A percentile compares a stretch with the other conserved stretches of the same genome.
phyloP scores from a whole-genome alignment of 352 stramenopile species.

The Aphanomyces invadans region DNA sequence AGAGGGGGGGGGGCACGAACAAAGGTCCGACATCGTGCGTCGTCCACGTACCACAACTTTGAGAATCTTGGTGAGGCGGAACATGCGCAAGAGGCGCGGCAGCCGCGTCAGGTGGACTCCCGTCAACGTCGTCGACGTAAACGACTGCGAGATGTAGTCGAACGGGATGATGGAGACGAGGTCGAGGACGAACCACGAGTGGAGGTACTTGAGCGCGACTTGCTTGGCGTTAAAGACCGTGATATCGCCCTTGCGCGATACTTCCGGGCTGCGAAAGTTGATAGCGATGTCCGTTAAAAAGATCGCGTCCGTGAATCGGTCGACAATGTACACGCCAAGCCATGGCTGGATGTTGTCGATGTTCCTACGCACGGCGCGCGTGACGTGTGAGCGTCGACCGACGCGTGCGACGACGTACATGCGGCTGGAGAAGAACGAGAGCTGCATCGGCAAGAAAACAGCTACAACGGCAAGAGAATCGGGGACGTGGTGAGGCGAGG shows the following conservation, averaged over 20 bases:
- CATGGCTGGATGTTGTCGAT: not conserved
- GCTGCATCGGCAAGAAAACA: conserved; percentile 12
- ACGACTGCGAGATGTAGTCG: conserved; percentile 3
- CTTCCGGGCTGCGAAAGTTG: conserved; percentile 16
- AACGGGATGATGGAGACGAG: conserved; percentile 17
- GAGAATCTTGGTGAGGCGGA: conserved; percentile 18
- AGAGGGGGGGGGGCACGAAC: not conserved
- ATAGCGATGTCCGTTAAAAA: conserved; percentile 9
- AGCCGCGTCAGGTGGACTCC: conserved; percentile 4
- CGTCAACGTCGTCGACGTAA: not conserved
- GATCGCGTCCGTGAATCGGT: conserved; percentile 11
- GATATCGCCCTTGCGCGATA: conserved; percentile 7
- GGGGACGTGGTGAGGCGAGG: too few relatives aligned
- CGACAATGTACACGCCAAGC: not conserved
- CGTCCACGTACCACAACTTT: conserved; percentile 9
- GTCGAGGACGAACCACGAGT: conserved; percentile 9
- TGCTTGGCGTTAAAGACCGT: not conserved
- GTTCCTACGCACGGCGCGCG: not conserved
- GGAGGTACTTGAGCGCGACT: not conserved
- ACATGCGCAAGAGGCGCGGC: conserved; percentile 19
- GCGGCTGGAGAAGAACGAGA: conserved; percentile 1
- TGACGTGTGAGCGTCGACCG: too few relatives aligned
- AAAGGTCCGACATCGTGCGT: not conserved
- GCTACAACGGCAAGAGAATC: not conserved
- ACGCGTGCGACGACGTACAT: conserved; percentile 2